Evolutionary conservation across 306 rosid genomes (phyloP), one percentile per base, ranked within the genome.

Genomic region (Vigna angularis): DNA sequence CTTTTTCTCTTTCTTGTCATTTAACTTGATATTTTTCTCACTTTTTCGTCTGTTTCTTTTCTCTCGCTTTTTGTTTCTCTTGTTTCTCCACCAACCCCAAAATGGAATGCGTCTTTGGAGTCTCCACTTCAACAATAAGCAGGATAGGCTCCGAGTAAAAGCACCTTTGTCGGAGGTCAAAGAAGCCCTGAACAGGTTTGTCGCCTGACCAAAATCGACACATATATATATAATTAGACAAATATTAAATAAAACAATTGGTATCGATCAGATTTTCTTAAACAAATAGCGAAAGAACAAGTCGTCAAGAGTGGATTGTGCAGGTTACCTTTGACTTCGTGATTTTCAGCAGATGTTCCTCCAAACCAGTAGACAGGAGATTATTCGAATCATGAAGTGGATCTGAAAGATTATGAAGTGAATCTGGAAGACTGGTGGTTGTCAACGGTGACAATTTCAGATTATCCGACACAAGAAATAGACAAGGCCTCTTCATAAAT

Each of bases 171-270:
- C 12, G 15, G 24, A 26, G 16, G 59, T 49, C 59, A 49, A 69
- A 28, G 74, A 69, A 16, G 74, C 59, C 45, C 59, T 36, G 45
- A 69, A 15, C 61, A 49, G 22, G 28, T 70, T 50, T 17, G 49
- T 47, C 28, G 61, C 74, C 74, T 70, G 28, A 49, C 44, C 57
- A 47, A 6, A 18, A 18, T 18, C 18, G 18, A 18, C 18, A 18
- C 18, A 18, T 18, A 51, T 20, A 44, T 24, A 64, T 10, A 57
- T 12, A 24, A 57, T 24, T 59, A 56, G 3, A 28, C 4, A 24
- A 28, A 28, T 24, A 17, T 6, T 12, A 5, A 10, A 7, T 24
- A 26, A 59, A 59, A 5, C 17, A 9, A 5, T 18, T 59, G 10
- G 15, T 26, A 58, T 10, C n/a, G 12, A 0, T 26, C 36, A 4